Base-by-base conservation (phyloP, 2,329 filamentous ascomycete genomes). In the Penicillium sp. region DNA sequence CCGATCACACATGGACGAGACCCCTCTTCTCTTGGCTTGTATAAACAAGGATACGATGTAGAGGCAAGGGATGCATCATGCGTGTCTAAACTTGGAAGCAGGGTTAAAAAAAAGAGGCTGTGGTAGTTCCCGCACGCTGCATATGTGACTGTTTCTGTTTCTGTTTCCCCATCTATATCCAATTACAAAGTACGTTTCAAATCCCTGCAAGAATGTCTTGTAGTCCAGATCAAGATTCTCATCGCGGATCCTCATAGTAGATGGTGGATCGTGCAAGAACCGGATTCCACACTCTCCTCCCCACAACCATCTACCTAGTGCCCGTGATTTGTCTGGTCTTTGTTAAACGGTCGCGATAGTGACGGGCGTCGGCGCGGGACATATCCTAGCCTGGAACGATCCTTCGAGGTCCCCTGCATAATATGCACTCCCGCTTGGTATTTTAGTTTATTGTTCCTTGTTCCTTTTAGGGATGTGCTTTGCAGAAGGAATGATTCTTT, bases 401-500 rank as follows among this genome's bases (percentile, higher is more conserved):
- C 35, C 27, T 55, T 41, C 43, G 27, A 27, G 21, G n/a, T 19
- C 15, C 33, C 33, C 48, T 49, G 52, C 35, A 49, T 49, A 49
- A 21, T 27, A 29, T 23, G 19, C 35, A 35, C n/a, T 7, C 27
- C 44, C 38, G 7, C 21, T 53, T 41, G 25, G 31, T n/a, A 47
- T 38, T 13, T 21, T 38, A 49, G 31, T 48, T n/a, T 49, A 31
- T 39, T 49, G 33, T 39, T 49, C 51, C 42, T 53, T 23, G n/a
- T 17, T 51, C n/a, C 8, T 39, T 56, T 52, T 29, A 17, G 41
- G 35, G 54, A 52, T 52, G 38, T 33, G 42, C 41, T 36, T 41
- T 49, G 53, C 42, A 55, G 49, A 54, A 59, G 49, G 42, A 54
- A 53, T 47, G 57, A 59, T 45, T 57, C 19, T 44, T 60, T 61